Conservation (phyloP, 805 yeast genomes). For the Candida rishiriensis region DNA sequence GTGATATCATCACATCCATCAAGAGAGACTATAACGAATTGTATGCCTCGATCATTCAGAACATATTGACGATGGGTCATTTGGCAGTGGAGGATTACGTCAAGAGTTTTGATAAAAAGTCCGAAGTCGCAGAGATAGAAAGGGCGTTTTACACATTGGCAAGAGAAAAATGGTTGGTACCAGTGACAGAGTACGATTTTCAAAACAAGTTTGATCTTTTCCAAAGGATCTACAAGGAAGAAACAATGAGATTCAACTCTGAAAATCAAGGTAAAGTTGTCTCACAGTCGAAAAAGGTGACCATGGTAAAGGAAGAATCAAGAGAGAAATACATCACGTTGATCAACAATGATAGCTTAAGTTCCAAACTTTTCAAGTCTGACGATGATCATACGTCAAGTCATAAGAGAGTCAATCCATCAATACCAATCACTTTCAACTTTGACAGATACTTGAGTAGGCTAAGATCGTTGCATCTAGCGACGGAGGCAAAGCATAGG, state of each 20-base stretch:
- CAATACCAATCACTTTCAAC: conserved; percentile 54
- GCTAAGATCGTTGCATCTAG: conserved; percentile 61
- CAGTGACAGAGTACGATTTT: conserved; percentile 34
- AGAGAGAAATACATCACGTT: conserved; percentile 26
- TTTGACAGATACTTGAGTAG: conserved; percentile 63
- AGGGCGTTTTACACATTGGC: conserved; percentile 40
- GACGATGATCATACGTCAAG: conserved; percentile 6
- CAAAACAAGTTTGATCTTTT: conserved; percentile 29
- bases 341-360: conserved; percentile 10
- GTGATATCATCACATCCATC: conserved; percentile 61
- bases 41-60: conserved; percentile 59
- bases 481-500: conserved; percentile 56
- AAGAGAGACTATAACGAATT: conserved; percentile 39
- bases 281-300: conserved; percentile 52
- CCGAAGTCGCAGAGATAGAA: conserved; percentile 26
- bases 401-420: conserved; percentile 41
- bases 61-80: conserved; percentile 66
- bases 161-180: conserved; percentile 47
- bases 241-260: conserved; percentile 29
- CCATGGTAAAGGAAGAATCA: conserved; percentile 59
- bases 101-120: conserved; percentile 24
- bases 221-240: conserved; percentile 35
- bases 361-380: conserved; percentile 7
- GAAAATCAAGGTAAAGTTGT: conserved; percentile 26
- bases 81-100: conserved; percentile 52